Percentiles rank a stretch among this genome's conserved stretches.
Conservation (phyloP, 345 rosid genomes). For the Euphorbia tirucalli region DNA sequence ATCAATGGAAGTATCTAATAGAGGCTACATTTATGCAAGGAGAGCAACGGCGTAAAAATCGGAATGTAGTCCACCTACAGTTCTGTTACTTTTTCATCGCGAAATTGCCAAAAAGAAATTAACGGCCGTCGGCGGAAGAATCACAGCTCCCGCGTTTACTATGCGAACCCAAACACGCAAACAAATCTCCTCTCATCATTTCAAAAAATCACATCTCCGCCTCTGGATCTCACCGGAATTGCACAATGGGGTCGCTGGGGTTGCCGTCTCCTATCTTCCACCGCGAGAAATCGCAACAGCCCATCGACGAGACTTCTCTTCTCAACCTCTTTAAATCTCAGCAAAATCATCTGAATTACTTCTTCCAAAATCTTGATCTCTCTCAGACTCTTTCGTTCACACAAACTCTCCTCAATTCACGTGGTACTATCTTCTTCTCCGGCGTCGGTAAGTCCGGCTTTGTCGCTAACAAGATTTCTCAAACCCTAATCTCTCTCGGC, state of each 20-base stretch:
- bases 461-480: constrained; percentile 91
- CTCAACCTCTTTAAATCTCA: constrained; percentile 81
- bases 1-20: too few relatives aligned
- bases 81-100: neutral
- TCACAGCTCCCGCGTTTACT: constrained; percentile 4
- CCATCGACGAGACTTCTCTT: constrained; percentile 55
- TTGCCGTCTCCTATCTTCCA: constrained; percentile 21
- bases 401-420: constrained; percentile 52
- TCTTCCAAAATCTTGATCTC: constrained; percentile 79
- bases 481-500: constrained; percentile 80
- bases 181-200: neutral
- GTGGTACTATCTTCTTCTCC: constrained; percentile 78
- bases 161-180: neutral
- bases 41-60: too few relatives aligned
- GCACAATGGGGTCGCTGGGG: constrained; percentile 45
- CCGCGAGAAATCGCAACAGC: neutral
- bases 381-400: constrained; percentile 71
- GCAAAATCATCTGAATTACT: constrained; percentile 84
- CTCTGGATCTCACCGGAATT: neutral
- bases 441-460: constrained; percentile 97
- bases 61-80: too few relatives aligned
- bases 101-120: neutral
- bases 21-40: too few relatives aligned
- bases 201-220: neutral
- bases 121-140: neutral